Base-by-base conservation (phyloP, 139 green algal species). In the Micromonas pusilla region DNA sequence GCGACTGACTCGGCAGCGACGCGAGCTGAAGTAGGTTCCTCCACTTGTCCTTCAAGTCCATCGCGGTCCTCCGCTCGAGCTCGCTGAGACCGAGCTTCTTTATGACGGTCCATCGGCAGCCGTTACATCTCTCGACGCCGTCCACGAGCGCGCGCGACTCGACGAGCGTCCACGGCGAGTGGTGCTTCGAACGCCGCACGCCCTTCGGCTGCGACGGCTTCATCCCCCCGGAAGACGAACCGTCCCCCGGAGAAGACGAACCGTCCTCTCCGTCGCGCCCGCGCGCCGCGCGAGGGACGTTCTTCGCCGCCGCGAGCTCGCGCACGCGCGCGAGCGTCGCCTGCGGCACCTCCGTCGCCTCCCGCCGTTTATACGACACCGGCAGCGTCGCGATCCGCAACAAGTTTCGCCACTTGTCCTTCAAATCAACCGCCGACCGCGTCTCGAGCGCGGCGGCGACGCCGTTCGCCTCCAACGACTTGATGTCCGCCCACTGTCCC, bases 401-500 rank as follows among this genome's bases (percentile, higher is more conserved):
- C 3, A 93, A 73, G 75, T 93, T 93, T 38, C 88, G 84, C 88
- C 88, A 93, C 83, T 93, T 93, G 81, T 93, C 88, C 79, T 88
- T 80, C 2, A 87, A 38, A 33, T 77, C 73, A 20, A 79, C 72
- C 3, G 76, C 83, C n/a, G 25, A 67, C 23, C 70, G 37, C 25
- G 65, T 76, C 45, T 81, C 54, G 26, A 87, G 31, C 23, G 66
- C 53, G n/a, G 73, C 66, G 88, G 38, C 89, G 82, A 33, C 88
- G 83, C 91, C 91, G 93, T 79, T 92, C 91, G 34, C 87, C 86
- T 9, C 80, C 84, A 37, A 87, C 88, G 66, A 89, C 82, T 80
- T 92, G 76, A 92, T 91, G n/a, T 92, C 88, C 16, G 91, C 88
- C 91, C 91, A 96, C 76, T 94, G 91, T 33, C 89, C 89, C 3